Base-by-base conservation (phyloP, 1,139 yeast species). In the Taiozyma sp. region DNA sequence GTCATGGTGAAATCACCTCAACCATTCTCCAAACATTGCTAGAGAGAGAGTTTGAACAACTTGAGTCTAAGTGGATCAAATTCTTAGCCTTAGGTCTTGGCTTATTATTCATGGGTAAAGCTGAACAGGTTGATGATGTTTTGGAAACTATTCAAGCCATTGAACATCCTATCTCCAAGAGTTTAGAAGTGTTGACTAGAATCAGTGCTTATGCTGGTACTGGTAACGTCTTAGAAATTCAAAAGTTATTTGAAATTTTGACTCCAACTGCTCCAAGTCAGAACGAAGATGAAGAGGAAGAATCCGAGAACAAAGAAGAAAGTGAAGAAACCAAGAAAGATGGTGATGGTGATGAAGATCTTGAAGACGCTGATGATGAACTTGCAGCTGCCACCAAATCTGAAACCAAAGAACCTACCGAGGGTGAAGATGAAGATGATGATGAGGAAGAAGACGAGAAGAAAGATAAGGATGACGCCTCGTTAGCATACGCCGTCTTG, bases 191-290 rank as follows among this genome's bases (percentile, higher is more conserved):
- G 8, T 77, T 95, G 66, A 93, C 95, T 34, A 91, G 88, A 57
- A 87, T 92, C 50, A 89, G 97, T 73, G 96, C 98, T 8, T 92
- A 87, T 71, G 96, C 97, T 19, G 99, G 99, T 57, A 90, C 98
- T 44, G 99, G 99, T 62, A 95, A 95, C 67, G 99, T 95, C 43
- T 79, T 95, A 59, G 96, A 92, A 72, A 88, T 95, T 57, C 99
- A 95, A 73, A 83, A 90, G 39, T 77, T 95, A 64, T 79, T 93
- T 62, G 96, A 90, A 64, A 89, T 91, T 79, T 83, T 96, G 64
- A 86, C 96, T 4, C 82, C 86, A 45, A 78, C 76, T 53, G 78
- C 75, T 40, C 71, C 72, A 45, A 71, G 71, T 43, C 71, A 71
- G 2, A 73, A 72, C 44, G 70, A 72, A 22, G 77, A 72, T 23